Conservation (phyloP, 1,284 basidiomycete genomes). For the Marasmius tenuissimus region DNA sequence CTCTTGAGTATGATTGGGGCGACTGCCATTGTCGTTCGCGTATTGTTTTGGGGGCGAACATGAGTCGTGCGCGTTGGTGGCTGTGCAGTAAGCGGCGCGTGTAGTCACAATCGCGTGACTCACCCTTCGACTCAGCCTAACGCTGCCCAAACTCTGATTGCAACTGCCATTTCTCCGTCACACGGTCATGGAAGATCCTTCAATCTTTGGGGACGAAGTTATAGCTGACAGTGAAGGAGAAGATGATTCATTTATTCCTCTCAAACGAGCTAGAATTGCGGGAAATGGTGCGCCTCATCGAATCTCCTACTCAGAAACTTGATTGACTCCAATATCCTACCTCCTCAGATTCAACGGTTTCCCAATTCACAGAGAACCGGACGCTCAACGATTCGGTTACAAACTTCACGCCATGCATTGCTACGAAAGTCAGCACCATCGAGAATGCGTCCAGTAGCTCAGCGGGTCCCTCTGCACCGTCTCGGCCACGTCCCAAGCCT, state of each 20-base stretch:
- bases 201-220: neutral
- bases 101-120: neutral
- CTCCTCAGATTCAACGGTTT: neutral
- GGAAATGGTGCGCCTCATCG: neutral
- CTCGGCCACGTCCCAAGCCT: neutral
- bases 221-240: conserved; percentile 1
- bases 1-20: too few relatives aligned
- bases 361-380: neutral
- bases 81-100: neutral
- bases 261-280: neutral
- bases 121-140: neutral
- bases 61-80: too few relatives aligned
- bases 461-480: neutral
- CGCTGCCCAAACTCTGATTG: too few relatives aligned
- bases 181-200: neutral
- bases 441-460: neutral
- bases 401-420: neutral
- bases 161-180: neutral
- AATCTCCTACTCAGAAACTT: too few relatives aligned
- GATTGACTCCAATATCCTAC: neutral
- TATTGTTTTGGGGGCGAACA: too few relatives aligned
- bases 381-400: neutral
- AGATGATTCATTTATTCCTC: neutral
- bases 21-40: too few relatives aligned
- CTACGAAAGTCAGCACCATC: neutral